phyloP scores from a whole-genome alignment of 2,329 filamentous ascomycete species.

The Biscogniauxia sp. region DNA sequence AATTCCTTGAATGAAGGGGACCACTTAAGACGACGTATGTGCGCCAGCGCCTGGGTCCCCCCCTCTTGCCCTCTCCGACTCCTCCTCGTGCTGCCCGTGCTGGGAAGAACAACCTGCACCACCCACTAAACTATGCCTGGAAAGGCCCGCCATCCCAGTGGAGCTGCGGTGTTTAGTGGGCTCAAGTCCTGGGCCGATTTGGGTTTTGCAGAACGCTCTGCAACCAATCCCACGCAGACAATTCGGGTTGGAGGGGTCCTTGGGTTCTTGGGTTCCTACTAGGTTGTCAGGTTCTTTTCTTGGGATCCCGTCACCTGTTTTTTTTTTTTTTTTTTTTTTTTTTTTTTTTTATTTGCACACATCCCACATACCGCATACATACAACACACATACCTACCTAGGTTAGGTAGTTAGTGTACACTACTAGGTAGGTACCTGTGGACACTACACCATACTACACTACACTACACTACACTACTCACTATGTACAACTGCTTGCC shows the following conservation, averaged over 20 bases:
- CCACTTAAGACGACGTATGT: slow-evolving; percentile 5
- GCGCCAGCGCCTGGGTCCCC: not conserved
- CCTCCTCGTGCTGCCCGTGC: not conserved
- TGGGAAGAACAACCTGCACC: not conserved
- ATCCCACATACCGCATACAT: too few species aligned
- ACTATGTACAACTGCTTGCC: too few species aligned
- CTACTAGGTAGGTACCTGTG: too few species aligned
- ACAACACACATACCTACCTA: too few species aligned
- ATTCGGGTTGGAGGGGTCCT: not conserved
- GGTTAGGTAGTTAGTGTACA: too few species aligned
- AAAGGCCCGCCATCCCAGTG: not conserved
- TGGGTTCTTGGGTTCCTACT: not conserved
- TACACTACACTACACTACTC: too few species aligned
- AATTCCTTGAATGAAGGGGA: slow-evolving; percentile 18
- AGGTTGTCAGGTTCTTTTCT: not conserved
- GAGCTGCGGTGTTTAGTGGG: not conserved
- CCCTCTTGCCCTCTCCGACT: not conserved
- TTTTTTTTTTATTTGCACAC: too few species aligned
- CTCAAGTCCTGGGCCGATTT: not conserved
- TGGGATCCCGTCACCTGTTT: too few species aligned
- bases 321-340: too few species aligned
- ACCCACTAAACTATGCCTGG: not conserved
- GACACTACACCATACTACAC: too few species aligned
- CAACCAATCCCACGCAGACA: not conserved
- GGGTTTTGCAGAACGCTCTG: not conserved